Conservation (phyloP, 495 filamentous ascomycete genomes). For the Daldinia caldariorum region DNA sequence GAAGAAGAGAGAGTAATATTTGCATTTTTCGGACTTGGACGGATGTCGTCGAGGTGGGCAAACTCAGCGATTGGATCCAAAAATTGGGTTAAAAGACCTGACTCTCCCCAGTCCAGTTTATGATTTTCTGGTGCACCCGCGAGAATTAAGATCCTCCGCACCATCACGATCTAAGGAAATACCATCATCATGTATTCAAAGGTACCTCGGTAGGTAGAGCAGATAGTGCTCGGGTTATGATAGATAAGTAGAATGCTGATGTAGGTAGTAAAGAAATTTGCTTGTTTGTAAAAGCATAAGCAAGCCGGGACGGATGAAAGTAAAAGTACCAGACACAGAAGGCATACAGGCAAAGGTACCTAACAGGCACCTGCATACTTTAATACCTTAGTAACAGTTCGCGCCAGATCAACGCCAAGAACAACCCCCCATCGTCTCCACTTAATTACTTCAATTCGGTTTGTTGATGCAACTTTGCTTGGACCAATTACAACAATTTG, state of each 20-base stretch:
- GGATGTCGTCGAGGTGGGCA: constrained; percentile 33
- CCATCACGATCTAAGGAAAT: constrained; percentile 50
- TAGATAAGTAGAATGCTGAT: not conserved
- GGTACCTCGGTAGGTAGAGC: too few relatives aligned
- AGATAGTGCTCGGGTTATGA: constrained; percentile 2
- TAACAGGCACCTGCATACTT: too few relatives aligned
- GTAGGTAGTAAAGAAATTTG: not conserved
- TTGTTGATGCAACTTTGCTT: constrained; percentile 27
- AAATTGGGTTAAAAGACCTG: constrained; percentile 60
- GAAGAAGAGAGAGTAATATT: constrained; percentile 37
- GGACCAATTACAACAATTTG: constrained; percentile 27
- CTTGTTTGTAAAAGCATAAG: not conserved
- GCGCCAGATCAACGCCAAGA: not conserved
- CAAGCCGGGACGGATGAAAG: not conserved
- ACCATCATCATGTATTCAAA: constrained; percentile 22
- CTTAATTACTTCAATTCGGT: constrained; percentile 18
- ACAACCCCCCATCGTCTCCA: constrained; percentile 11
- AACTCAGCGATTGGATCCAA: constrained; percentile 61
- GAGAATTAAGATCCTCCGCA: constrained; percentile 64
- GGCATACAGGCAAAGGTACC: too few relatives aligned
- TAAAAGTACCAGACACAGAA: too few relatives aligned
- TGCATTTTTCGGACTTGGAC: constrained; percentile 10
- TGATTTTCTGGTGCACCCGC: constrained; percentile 67
- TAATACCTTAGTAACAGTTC: too few relatives aligned
- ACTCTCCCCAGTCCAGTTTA: constrained; percentile 65